Evolutionary conservation across 805 yeast species (phyloP).

Genomic region (Myxozyma monticola): DNA sequence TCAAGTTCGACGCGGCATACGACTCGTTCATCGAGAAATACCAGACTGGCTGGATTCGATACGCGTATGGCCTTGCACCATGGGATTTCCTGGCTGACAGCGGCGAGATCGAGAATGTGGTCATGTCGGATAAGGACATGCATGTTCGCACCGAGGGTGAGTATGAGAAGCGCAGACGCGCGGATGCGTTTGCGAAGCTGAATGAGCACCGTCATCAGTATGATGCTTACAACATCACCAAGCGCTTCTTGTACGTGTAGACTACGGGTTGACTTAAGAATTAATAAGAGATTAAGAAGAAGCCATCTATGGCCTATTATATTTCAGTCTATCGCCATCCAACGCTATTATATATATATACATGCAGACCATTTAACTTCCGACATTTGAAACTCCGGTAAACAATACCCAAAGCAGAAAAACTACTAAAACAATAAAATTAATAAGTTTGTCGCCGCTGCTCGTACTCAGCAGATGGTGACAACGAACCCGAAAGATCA

Average conservation of each 20-base stretch:
- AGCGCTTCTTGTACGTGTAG: conserved; percentile 23
- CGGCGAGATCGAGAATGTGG: conserved; percentile 14
- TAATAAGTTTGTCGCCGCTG: too few species aligned
- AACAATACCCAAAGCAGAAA: too few species aligned
- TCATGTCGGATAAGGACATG: conserved; percentile 15
- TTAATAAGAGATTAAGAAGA: too few species aligned
- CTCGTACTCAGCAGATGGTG: too few species aligned
- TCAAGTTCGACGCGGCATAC: conserved; percentile 27
- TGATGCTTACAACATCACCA: conserved; percentile 28
- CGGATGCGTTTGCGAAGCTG: conserved; percentile 13
- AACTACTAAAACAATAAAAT: too few species aligned
- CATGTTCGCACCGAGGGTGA: conserved; percentile 20
- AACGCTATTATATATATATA: too few species aligned
- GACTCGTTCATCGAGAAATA: conserved; percentile 26
- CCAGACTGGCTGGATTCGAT: conserved; percentile 35
- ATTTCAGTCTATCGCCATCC: too few species aligned
- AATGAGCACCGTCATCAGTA: conserved; percentile 21
- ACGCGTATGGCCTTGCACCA: conserved; percentile 35
- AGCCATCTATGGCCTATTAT: too few species aligned
- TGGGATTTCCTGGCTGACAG: conserved; percentile 31
- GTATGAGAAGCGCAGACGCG: conserved; percentile 19
- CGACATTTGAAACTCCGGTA: too few species aligned
- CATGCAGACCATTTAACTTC: too few species aligned
- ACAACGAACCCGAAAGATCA: too few species aligned
- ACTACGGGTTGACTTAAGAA: too few species aligned